These are phyloP conservation scores for Boletellus sp. DNA, from an alignment of 768 basidiomycete genomes.

Conservation along the genomic window DNA sequence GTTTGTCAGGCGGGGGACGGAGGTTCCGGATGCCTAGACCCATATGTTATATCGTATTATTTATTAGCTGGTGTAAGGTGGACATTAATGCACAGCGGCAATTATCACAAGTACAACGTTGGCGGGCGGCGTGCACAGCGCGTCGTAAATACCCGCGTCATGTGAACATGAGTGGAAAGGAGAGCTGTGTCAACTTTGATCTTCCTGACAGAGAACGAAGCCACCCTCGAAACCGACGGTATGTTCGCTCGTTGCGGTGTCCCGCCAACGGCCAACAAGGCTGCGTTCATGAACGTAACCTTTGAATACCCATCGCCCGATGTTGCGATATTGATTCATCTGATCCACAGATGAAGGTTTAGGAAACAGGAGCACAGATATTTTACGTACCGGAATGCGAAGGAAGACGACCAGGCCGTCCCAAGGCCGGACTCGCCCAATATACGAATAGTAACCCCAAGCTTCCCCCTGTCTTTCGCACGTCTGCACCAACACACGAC, in stretches of 20 bases:
- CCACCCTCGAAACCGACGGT: constrained; percentile 47
- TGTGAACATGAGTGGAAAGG: constrained; percentile 1
- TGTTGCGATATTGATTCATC: constrained; percentile 28
- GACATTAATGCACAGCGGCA: constrained; percentile 12
- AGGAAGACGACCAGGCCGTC: constrained; percentile 48
- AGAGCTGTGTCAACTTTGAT: constrained; percentile 17
- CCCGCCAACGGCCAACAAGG: constrained; percentile 54
- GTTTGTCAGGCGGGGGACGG: neutral
- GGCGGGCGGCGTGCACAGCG: constrained; percentile 4
- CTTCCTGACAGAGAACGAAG: constrained; percentile 41
- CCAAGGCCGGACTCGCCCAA: constrained; percentile 50
- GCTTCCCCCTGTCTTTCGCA: constrained; percentile 42
- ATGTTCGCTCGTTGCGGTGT: constrained; percentile 39
- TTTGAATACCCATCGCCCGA: constrained; percentile 49
- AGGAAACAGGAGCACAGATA: neutral
- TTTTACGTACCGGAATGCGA: constrained; percentile 41
- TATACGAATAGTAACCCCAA: constrained; percentile 46
- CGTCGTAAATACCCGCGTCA: constrained; percentile 20
- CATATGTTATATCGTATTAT: neutral
- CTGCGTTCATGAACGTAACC: constrained; percentile 50
- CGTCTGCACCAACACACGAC: constrained; percentile 31
- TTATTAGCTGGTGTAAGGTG: constrained; percentile 12
- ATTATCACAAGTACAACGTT: constrained; percentile 14
- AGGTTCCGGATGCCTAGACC: neutral
- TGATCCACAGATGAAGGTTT: constrained; percentile 21